Evolutionary conservation across 1,284 basidiomycete genomes (phyloP).

Genomic region (Papiliotrema fonsecae): DNA sequence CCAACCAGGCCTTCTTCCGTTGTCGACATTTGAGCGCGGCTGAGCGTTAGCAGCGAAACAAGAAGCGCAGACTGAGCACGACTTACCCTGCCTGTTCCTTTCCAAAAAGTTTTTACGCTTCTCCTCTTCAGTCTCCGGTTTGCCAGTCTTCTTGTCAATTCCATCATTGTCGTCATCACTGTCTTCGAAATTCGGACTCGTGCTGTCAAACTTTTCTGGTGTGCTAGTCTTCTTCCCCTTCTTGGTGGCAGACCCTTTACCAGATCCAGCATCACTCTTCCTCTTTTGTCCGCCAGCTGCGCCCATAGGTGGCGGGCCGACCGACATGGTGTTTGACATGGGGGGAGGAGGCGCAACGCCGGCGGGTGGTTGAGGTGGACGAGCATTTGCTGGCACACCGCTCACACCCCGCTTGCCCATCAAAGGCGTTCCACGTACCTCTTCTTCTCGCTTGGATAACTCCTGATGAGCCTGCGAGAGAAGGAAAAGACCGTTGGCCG

Average conservation of each 20-base stretch:
- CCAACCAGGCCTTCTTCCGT: slow-evolving; percentile 96
- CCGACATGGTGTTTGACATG: not conserved
- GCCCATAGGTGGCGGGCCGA: too few relatives aligned
- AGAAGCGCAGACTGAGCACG: slow-evolving; percentile 3
- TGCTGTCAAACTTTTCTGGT: slow-evolving; percentile 17
- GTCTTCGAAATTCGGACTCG: slow-evolving; percentile 33
- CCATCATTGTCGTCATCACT: slow-evolving; percentile 42
- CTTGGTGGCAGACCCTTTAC: slow-evolving; percentile 35
- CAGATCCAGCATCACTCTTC: slow-evolving; percentile 25
- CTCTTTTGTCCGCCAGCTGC: slow-evolving; percentile 36
- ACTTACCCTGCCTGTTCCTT: slow-evolving; percentile 85
- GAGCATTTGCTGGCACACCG: not conserved
- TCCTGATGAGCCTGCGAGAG: slow-evolving; percentile 92
- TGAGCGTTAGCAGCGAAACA: slow-evolving; percentile 47
- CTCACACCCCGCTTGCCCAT: slow-evolving; percentile 47
- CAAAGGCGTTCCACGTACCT: slow-evolving; percentile 15
- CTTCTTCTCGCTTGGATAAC: slow-evolving; percentile 86
- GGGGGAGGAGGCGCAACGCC: not conserved
- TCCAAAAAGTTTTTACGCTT: slow-evolving; percentile 91
- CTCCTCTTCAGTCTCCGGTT: slow-evolving; percentile 91
- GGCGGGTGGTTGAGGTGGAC: too few relatives aligned
- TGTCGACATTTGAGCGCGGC: slow-evolving; percentile 98
- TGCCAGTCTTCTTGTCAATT: slow-evolving; percentile 52
- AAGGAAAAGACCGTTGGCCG: slow-evolving; percentile 87
- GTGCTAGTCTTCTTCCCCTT: slow-evolving; percentile 42